Conservation (phyloP, 148 eudicot genomes). For the Mesembryanthemum crystallinum region DNA sequence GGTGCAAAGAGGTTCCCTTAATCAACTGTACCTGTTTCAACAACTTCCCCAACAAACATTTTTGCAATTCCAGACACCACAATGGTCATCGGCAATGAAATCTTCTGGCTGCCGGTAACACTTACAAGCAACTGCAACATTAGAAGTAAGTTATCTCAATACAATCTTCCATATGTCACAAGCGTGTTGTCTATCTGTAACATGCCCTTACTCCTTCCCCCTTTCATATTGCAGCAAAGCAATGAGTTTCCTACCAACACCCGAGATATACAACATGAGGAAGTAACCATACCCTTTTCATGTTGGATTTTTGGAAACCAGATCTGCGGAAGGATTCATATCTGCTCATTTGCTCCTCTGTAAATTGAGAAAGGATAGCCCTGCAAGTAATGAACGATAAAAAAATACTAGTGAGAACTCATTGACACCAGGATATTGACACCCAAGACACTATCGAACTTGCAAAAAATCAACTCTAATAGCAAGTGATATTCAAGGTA, state of each 20-base stretch:
- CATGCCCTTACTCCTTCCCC: background rate
- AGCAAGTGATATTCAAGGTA: background rate
- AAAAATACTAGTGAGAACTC: background rate
- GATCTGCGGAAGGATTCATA: constrained; percentile 91
- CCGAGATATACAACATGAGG: background rate
- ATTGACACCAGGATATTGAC: background rate
- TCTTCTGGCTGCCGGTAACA: constrained; percentile 85
- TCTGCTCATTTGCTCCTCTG: constrained; percentile 84
- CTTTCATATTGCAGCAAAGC: background rate
- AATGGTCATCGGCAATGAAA: constrained; percentile 83
- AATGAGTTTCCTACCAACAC: background rate
- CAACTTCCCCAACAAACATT: constrained; percentile 94
- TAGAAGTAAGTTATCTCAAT: background rate
- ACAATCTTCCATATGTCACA: background rate
- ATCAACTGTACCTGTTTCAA: constrained; percentile 67
- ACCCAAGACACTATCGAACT: background rate
- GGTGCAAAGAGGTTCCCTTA: no score
- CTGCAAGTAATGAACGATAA: constrained; percentile 32
- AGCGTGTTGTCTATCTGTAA: background rate
- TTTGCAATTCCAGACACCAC: constrained; percentile 52
- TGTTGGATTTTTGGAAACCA: constrained; percentile 87
- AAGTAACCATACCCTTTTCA: constrained; percentile 66
- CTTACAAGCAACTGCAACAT: constrained; percentile 69
- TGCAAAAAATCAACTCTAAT: background rate
- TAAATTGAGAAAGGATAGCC: constrained; percentile 65